Evolutionary conservation across 2,329 filamentous ascomycete species (phyloP).

Genomic region (Xylaria multiplex): DNA sequence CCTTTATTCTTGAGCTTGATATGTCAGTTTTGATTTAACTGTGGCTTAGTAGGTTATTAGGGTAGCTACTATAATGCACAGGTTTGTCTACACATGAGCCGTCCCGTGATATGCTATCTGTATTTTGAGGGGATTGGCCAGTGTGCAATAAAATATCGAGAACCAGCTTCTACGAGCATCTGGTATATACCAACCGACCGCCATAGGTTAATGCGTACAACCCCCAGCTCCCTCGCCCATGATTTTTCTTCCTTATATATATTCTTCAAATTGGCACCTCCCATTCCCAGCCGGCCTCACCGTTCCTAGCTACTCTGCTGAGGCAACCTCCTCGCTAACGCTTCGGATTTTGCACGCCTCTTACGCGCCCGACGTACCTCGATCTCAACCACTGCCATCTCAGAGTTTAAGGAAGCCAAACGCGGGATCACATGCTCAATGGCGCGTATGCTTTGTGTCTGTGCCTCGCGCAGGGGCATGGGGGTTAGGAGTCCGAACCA

Average conservation of each 20-base stretch:
- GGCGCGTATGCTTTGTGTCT: constrained; percentile 64
- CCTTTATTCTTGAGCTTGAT: not conserved
- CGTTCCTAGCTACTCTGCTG: constrained; percentile 22
- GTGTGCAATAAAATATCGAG: not conserved
- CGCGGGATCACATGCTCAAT: constrained; percentile 67
- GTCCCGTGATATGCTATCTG: not conserved
- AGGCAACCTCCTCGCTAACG: constrained; percentile 42
- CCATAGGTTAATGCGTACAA: constrained; percentile 6
- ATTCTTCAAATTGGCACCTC: not conserved
- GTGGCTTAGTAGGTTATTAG: not conserved
- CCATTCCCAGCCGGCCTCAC: constrained; percentile 4
- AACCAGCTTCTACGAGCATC: not conserved
- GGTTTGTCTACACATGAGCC: not conserved
- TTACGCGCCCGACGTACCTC: constrained; percentile 72
- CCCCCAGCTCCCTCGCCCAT: not conserved
- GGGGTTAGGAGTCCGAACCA: constrained; percentile 68
- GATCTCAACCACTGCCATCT: constrained; percentile 74
- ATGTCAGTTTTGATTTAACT: not conserved
- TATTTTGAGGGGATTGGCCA: not conserved
- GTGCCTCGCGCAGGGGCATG: constrained; percentile 64
- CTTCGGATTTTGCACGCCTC: constrained; percentile 60
- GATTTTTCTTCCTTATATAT: not conserved
- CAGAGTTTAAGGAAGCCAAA: constrained; percentile 65
- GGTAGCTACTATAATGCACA: not conserved
- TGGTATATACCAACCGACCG: not conserved